phyloP scores from a whole-genome alignment of 2,329 filamentous ascomycete genomes.

The Ophiostoma novo-ulmi region DNA sequence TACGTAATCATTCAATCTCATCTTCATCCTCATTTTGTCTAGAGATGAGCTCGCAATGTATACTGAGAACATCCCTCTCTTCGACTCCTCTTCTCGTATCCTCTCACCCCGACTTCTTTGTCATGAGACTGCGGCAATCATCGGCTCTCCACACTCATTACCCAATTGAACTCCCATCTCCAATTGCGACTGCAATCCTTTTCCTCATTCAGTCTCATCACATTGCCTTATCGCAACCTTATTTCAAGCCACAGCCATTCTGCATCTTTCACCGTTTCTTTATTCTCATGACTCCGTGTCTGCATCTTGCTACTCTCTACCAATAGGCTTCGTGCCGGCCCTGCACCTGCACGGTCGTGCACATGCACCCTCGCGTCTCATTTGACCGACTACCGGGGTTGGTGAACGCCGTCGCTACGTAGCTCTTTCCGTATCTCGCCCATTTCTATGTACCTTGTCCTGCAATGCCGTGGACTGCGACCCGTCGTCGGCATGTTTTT shows the following conservation, averaged over 20 bases:
- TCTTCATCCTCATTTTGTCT: too few species aligned
- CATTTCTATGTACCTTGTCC: not conserved
- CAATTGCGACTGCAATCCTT: not conserved
- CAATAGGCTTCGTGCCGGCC: conserved; percentile 9
- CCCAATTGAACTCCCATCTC: not conserved
- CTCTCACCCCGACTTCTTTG: not conserved
- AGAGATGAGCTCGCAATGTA: not conserved
- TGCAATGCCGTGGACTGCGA: not conserved
- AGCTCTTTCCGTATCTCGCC: not conserved
- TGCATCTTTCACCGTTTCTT: not conserved
- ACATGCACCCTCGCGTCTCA: conserved; percentile 1
- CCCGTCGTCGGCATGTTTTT: not conserved
- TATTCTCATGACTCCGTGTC: not conserved
- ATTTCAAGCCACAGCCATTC: not conserved
- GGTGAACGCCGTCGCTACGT: conserved; percentile 4
- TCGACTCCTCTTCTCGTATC: not conserved
- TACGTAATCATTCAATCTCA: not conserved
- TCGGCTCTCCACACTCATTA: not conserved
- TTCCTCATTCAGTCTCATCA: not conserved
- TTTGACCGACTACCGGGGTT: conserved; percentile 8
- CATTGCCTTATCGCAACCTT: not conserved
- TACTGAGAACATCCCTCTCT: not conserved
- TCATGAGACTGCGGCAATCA: conserved; percentile 8
- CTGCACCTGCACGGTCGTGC: not conserved
- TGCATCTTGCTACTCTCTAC: not conserved